Base-by-base conservation (phyloP, 1,284 basidiomycete genomes). In the Ceratobasidium sp. region DNA sequence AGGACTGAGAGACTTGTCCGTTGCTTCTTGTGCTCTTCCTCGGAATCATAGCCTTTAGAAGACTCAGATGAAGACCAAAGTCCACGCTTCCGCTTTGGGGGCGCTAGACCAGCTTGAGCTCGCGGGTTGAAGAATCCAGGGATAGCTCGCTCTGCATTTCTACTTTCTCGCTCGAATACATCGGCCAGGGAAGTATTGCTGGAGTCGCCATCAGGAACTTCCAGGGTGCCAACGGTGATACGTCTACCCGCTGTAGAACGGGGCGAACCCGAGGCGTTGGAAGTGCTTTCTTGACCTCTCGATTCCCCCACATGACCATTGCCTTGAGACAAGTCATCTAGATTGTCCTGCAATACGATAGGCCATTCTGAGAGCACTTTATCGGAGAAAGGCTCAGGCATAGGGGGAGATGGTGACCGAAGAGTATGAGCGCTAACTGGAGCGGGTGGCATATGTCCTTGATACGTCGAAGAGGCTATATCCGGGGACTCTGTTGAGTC, bases 21-120 rank as follows among this genome's bases (percentile, higher is more conserved):
- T n/a, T 35, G 58, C n/a, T n/a, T 60, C 23, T 63, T 61, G 26
- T 17, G 42, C 42, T 51, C 58, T 35, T 61, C 58, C n/a, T 75
- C 71, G 0, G 61, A 75, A 31, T 65, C 61, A 13, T 75, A 64
- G 20, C 47, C 42, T 26, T 49, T 39, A 23, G 69, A 73, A 33
- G 45, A 51, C 2, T 33, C 56, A 31, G 61, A 64, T 31, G 71
- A 65, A 17, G 64, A 37, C 37, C 33, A 23, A 23, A 31, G 53
- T 4, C 6, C 5, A 17, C 61, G 61, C 35, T 56, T 75, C 49
- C 61, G 71, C 39, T 28, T 69, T 26, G 71, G 71, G 31, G 71
- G 71, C 17, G 71, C 71, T 26, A 75, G 8, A 5, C 71, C 71
- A 17, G 71, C 71, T 65, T 75, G 60, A 20, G 60, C 71, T 8